phyloP scores from a whole-genome alignment of 169 alveolate species.

The Babesia microti region DNA sequence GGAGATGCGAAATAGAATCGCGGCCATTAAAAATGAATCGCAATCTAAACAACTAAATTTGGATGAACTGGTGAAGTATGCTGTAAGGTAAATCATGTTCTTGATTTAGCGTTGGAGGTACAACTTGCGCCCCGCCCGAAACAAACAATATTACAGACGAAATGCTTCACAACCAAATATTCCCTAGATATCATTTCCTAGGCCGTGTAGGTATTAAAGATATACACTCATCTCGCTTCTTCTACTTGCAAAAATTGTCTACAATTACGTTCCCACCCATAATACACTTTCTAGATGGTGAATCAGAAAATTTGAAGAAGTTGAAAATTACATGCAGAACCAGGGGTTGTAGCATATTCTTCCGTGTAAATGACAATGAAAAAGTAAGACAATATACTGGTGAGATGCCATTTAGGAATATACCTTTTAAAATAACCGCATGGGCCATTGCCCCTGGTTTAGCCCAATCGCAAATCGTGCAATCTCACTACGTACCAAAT shows the following conservation, averaged over 20 bases:
- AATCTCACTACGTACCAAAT: constrained; percentile 10
- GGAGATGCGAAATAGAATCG: constrained; percentile 44
- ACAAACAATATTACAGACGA: constrained; percentile 49
- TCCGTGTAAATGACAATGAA: constrained; percentile 13
- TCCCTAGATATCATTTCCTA: constrained; percentile 61
- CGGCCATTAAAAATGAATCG: constrained; percentile 40
- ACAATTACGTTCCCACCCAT: constrained; percentile 51
- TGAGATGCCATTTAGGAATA: constrained; percentile 17
- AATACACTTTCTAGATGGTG: constrained; percentile 39
- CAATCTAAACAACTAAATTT: constrained; percentile 34
- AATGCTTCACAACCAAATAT: constrained; percentile 50
- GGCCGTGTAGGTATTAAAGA: constrained; percentile 49
- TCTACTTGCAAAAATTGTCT: constrained; percentile 37
- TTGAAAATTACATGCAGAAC: constrained; percentile 18
- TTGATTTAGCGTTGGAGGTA: constrained; percentile 33
- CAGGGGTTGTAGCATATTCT: constrained; percentile 12
- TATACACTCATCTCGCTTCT: constrained; percentile 55
- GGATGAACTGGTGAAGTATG: constrained; percentile 45
- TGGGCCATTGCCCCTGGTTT: constrained; percentile 39
- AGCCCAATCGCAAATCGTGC: constrained; percentile 24
- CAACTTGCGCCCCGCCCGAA: constrained; percentile 69
- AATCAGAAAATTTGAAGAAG: constrained; percentile 20
- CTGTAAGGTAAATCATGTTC: constrained; percentile 12
- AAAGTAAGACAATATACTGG: constrained; percentile 19
- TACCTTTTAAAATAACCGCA: constrained; percentile 22